These are phyloP conservation scores for Escovopsis sp. DNA, from an alignment of 2,329 filamentous ascomycete genomes.

Conservation along the genomic window DNA sequence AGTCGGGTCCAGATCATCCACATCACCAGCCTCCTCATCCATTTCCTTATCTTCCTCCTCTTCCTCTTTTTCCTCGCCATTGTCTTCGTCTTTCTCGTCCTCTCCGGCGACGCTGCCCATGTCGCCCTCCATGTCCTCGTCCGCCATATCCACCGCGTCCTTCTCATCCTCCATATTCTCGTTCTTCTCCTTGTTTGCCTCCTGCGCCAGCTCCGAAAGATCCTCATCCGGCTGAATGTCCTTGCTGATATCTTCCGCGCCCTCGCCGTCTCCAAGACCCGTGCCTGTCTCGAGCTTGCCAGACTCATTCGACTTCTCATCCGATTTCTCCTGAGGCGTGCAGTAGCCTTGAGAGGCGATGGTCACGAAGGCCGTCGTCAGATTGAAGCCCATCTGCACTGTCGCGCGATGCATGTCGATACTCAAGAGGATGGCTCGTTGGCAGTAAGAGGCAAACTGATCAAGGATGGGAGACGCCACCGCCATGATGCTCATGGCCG, in stretches of 20 bases:
- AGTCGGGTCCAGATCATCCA: conserved; percentile 77
- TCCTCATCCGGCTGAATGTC: conserved; percentile 92
- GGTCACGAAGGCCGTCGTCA: conserved; percentile 64
- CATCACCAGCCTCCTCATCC: conserved; percentile 80
- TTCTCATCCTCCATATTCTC: conserved; percentile 63
- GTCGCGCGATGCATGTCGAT: conserved; percentile 52
- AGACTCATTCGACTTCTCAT: conserved; percentile 51
- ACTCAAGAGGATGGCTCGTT: conserved; percentile 41
- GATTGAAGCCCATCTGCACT: conserved; percentile 57
- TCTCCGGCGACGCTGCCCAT: conserved; percentile 49
- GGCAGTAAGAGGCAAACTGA: conserved; percentile 52
- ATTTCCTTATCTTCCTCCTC: conserved; percentile 57
- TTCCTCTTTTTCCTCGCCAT: conserved; percentile 46
- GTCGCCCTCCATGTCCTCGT: conserved; percentile 81
- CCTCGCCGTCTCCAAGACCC: conserved; percentile 86
- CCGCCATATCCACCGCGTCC: conserved; percentile 82
- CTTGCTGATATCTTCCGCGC: conserved; percentile 94
- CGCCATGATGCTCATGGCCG: conserved; percentile 17
- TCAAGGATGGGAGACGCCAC: conserved; percentile 49
- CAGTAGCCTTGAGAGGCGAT: conserved; percentile 82
- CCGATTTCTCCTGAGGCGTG: conserved; percentile 66
- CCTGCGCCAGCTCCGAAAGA: conserved; percentile 76
- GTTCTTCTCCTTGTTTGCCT: conserved; percentile 51
- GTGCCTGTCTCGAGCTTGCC: conserved; percentile 83
- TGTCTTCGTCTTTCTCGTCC: conserved; percentile 44